These are phyloP conservation scores for Asterophora lycoperdoides DNA, from an alignment of 768 basidiomycete genomes.

Conservation along the genomic window DNA sequence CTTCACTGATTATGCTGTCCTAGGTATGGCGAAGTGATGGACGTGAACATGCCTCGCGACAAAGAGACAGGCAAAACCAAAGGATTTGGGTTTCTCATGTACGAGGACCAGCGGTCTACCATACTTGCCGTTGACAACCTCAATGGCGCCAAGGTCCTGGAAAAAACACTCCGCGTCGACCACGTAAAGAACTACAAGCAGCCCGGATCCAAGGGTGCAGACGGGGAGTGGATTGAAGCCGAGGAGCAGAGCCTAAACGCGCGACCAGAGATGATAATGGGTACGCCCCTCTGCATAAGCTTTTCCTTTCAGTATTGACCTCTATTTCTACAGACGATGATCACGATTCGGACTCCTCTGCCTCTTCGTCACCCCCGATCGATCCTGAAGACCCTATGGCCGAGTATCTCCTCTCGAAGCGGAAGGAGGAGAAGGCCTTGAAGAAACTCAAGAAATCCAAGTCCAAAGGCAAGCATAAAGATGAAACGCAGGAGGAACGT, in stretches of 20 bases:
- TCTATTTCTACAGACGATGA: slow-evolving; percentile 37
- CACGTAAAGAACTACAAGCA: slow-evolving; percentile 93
- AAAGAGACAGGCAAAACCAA: slow-evolving; percentile 86
- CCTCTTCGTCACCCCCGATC: slow-evolving; percentile 58
- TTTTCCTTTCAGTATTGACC: slow-evolving; percentile 1
- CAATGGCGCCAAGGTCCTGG: slow-evolving; percentile 88
- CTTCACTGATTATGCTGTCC: slow-evolving; percentile 1
- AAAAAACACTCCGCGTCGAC: slow-evolving; percentile 85
- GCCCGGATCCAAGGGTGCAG: slow-evolving; percentile 65
- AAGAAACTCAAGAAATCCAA: slow-evolving; percentile 62
- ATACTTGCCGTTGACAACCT: slow-evolving; percentile 97
- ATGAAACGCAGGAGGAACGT: slow-evolving; percentile 79
- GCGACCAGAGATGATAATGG: slow-evolving; percentile 65
- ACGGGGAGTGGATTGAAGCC: slow-evolving; percentile 82
- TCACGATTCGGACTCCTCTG: slow-evolving; percentile 62
- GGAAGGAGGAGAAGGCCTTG: slow-evolving; percentile 62
- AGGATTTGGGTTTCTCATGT: slow-evolving; percentile 98
- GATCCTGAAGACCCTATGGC: slow-evolving; percentile 99
- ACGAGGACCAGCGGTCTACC: slow-evolving; percentile 96
- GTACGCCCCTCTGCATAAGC: slow-evolving; percentile 29
- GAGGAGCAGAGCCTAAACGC: slow-evolving; percentile 89
- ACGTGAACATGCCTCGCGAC: slow-evolving; percentile 92
- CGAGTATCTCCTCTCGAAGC: slow-evolving; percentile 79
- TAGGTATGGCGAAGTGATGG: slow-evolving; percentile 96
- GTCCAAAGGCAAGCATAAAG: slow-evolving; percentile 63